Evolutionary conservation across 352 stramenopile species (phyloP).

Genomic region (Pythium guiyangense): DNA sequence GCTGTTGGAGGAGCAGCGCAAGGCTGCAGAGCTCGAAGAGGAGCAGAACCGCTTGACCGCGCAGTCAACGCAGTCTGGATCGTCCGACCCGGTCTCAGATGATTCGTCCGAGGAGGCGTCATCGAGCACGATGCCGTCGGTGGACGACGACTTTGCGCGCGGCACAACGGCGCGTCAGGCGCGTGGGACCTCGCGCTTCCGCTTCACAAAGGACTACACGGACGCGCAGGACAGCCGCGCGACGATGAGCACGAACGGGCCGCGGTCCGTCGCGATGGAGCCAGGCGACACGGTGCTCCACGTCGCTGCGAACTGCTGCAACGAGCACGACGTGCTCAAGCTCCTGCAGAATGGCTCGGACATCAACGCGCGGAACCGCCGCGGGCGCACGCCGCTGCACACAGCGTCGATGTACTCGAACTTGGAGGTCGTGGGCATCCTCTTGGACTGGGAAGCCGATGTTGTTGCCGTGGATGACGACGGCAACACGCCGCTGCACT

Average conservation of each 20-base stretch:
- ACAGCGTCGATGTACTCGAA: constrained; percentile 81
- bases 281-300: constrained; percentile 85
- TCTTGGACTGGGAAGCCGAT: constrained; percentile 80
- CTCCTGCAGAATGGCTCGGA: constrained; percentile 84
- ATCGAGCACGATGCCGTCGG: constrained; percentile 15
- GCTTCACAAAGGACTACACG: constrained; percentile 81
- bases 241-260: constrained; percentile 35
- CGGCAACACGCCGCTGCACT: constrained; percentile 80
- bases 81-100: constrained; percentile 69
- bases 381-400: constrained; percentile 74
- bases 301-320: constrained; percentile 83
- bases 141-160: constrained; percentile 12
- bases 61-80: constrained; percentile 39
- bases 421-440: constrained; percentile 73
- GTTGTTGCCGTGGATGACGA: constrained; percentile 75
- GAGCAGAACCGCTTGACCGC: constrained; percentile 59
- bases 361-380: constrained; percentile 80
- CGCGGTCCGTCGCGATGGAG: constrained; percentile 79
- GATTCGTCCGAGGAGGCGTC: constrained; percentile 55
- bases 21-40: constrained; percentile 38
- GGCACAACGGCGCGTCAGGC: constrained; percentile 16
- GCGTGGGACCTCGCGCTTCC: constrained; percentile 62
- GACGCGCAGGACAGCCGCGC: constrained; percentile 29
- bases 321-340: constrained; percentile 81
- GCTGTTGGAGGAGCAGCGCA: constrained; percentile 39